These are phyloP conservation scores for Massariosphaeria phaeospora DNA, from an alignment of 495 filamentous ascomycete genomes.

Conservation along the genomic window DNA sequence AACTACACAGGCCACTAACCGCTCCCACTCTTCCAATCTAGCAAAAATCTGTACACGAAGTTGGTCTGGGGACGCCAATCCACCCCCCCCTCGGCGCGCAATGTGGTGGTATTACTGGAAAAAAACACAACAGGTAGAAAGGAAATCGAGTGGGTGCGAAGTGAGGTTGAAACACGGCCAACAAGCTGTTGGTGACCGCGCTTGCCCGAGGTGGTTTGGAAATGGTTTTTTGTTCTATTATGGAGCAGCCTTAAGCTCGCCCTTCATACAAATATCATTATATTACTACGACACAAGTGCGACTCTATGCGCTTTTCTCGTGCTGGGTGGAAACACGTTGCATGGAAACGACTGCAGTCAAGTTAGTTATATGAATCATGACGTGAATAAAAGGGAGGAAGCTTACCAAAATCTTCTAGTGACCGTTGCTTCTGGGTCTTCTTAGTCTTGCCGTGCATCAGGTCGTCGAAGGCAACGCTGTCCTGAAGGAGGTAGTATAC, in stretches of 20 bases:
- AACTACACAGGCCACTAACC: not conserved
- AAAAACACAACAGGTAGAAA: slow-evolving; percentile 16
- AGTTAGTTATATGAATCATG: slow-evolving; percentile 29
- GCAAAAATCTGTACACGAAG: slow-evolving; percentile 20
- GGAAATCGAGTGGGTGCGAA: slow-evolving; percentile 16
- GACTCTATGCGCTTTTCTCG: slow-evolving; percentile 63
- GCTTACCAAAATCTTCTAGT: slow-evolving; percentile 80
- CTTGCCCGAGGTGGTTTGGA: slow-evolving; percentile 12
- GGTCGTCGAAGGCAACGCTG: slow-evolving; percentile 74
- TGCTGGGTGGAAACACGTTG: slow-evolving; percentile 81
- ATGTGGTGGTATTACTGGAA: slow-evolving; percentile 18
- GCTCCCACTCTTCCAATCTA: slow-evolving; percentile 24
- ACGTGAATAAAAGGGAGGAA: not conserved
- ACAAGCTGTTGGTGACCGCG: not conserved
- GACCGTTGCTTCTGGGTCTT: slow-evolving; percentile 68
- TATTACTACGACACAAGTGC: slow-evolving; percentile 3
- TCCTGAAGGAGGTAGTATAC: slow-evolving; percentile 73
- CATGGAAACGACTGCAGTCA: slow-evolving; percentile 63
- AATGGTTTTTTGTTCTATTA: slow-evolving; percentile 20
- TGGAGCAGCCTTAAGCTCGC: not conserved
- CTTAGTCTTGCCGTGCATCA: slow-evolving; percentile 86
- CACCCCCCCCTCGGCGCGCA: not conserved
- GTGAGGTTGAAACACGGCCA: not conserved
- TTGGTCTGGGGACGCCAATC: not conserved
- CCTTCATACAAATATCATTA: slow-evolving; percentile 26